Conservation (phyloP, 1,284 basidiomycete species). For the Xerocomus minutiporus region DNA sequence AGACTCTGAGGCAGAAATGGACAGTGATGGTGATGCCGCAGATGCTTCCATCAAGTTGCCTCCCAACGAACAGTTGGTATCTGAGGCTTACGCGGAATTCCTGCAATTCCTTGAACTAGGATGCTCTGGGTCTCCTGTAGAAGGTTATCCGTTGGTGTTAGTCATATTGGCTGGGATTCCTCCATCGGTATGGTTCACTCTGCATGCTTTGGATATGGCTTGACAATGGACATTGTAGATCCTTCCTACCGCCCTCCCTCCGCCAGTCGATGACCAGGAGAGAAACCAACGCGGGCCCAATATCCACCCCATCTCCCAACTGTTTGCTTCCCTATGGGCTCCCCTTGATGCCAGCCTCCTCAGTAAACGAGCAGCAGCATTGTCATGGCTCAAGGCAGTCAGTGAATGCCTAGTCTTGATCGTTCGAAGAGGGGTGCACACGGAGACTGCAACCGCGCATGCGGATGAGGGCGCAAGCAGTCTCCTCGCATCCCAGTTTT, state of each 20-base stretch:
- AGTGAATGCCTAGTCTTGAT: slow-evolving; percentile 68
- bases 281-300: neutral
- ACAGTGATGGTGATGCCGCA: slow-evolving; percentile 31
- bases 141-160: slow-evolving; percentile 75
- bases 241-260: slow-evolving; percentile 31
- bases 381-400: slow-evolving; percentile 64
- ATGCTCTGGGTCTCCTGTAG: slow-evolving; percentile 69
- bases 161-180: slow-evolving; percentile 80
- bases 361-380: slow-evolving; percentile 44
- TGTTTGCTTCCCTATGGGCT: slow-evolving; percentile 76
- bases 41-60: slow-evolving; percentile 16
- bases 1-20: slow-evolving; percentile 26
- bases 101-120: slow-evolving; percentile 69
- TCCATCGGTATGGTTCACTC: slow-evolving; percentile 14
- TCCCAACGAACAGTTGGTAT: slow-evolving; percentile 16
- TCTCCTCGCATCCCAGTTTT: slow-evolving; percentile 46
- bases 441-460: slow-evolving; percentile 1
- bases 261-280: slow-evolving; percentile 1
- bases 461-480: slow-evolving; percentile 17
- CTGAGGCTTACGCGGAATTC: slow-evolving; percentile 65
- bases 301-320: slow-evolving; percentile 35
- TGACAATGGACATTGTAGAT: slow-evolving; percentile 16
- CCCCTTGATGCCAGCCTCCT: slow-evolving; percentile 60
- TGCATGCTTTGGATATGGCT: neutral
- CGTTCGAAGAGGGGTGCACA: slow-evolving; percentile 35